Evolutionary conservation across 1,139 yeast genomes (phyloP).

Genomic region (Yamadazyma mexicana): DNA sequence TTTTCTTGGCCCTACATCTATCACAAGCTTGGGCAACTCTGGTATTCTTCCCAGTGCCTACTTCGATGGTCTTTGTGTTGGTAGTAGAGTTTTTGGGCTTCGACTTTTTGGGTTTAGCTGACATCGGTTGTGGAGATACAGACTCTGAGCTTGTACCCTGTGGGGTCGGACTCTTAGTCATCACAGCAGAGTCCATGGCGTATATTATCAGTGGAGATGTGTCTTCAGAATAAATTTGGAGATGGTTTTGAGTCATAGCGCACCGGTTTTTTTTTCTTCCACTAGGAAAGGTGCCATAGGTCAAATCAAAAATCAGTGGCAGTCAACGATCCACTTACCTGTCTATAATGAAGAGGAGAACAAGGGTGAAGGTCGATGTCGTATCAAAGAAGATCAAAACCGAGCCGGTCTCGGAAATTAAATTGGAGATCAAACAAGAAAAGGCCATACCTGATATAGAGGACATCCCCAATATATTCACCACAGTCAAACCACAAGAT

Average conservation of each 20-base stretch:
- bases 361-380: not conserved
- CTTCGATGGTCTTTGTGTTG: conserved; percentile 56
- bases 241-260: conserved; percentile 10
- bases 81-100: conserved; percentile 19
- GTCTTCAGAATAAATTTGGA: not conserved
- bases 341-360: conserved; percentile 9
- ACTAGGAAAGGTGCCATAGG: conserved; percentile 10
- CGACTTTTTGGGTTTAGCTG: conserved; percentile 6
- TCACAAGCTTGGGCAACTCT: conserved; percentile 87
- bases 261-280: not conserved
- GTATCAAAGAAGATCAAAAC: not conserved
- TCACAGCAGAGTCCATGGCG: not conserved
- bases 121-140: not conserved
- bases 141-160: not conserved
- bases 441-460: conserved; percentile 7
- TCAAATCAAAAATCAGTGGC: too few species aligned
- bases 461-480: conserved; percentile 11
- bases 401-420: not conserved
- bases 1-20: conserved; percentile 79
- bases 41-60: conserved; percentile 57
- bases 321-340: too few species aligned
- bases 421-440: not conserved
- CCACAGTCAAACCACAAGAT: conserved; percentile 7
- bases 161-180: conserved; percentile 3
- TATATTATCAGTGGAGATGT: too few species aligned